Evolutionary conservation across 306 rosid species (phyloP), one percentile per base, ranked within the genome.

Genomic region (Quercus suber): DNA sequence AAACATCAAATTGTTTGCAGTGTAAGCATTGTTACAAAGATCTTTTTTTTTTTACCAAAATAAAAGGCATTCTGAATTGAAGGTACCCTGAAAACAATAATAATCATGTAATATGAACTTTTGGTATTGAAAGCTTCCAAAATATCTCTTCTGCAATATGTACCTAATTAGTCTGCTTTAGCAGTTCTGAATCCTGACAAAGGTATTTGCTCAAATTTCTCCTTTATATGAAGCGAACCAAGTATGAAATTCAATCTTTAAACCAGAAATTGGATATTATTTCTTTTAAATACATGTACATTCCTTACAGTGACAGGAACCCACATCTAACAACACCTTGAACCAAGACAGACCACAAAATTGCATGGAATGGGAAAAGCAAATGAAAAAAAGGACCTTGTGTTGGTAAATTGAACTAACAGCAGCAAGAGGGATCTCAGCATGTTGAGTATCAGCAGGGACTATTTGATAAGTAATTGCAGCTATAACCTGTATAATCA

Each of bases 381-480:
- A 76, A 52, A 55, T 8, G 10, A 12, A 67, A 37, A 70, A 41
- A 64, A 76, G 81, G 82, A 94, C 98, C 97, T 94, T 90, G 78
- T 73, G 86, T 73, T 94, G 98, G 81, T 76, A 77, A 64, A 71
- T 74, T 84, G 91, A 82, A 79, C 80, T 63, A 75, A 92, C 97
- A 45, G 93, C 96, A 77, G 98, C 93, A 83, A 92, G 94, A 68
- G 98, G 97, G 79, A 92, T 89, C 90, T 94, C 98, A 68, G 96
- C 98, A 86, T 87, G 85, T 74, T 89, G 91, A 49, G 94, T 94
- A 81, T 94, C 97, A 73, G 96, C 90, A 35, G 98, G 96, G 78
- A 94, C 82, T 81, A 94, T 89, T 88, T 94, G 97, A 79, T 83
- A 92, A 30, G 97, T 89, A 73, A 94, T 89, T 76, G 98, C 92